Conservation (phyloP, 2,329 filamentous ascomycete genomes). For the Epichloe typhina region DNA sequence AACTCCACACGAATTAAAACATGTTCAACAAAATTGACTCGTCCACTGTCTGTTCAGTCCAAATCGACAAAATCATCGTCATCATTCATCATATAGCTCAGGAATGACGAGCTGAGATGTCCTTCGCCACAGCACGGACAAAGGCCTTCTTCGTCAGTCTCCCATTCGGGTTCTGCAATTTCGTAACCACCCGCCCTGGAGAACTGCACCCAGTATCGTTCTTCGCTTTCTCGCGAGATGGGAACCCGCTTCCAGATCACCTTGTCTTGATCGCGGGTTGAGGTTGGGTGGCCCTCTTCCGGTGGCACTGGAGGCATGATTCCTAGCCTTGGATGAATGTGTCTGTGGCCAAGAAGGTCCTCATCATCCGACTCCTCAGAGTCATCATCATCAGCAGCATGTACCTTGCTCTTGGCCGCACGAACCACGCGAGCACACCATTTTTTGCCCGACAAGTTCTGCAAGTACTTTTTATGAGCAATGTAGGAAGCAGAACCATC, state of each 20-base stretch:
- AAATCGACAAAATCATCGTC: constrained; percentile 2
- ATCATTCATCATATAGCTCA: constrained; percentile 16
- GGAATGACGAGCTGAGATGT: constrained; percentile 22
- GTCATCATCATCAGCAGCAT: constrained; percentile 13
- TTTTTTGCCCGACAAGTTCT: constrained; percentile 24
- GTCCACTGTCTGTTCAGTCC: neutral
- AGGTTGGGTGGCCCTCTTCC: constrained; percentile 30
- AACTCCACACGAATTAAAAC: neutral
- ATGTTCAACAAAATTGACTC: neutral
- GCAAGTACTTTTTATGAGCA: constrained; percentile 25
- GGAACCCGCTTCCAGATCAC: constrained; percentile 41
- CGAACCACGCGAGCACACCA: constrained; percentile 33
- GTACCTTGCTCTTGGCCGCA: constrained; percentile 24
- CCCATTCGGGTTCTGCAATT: constrained; percentile 19
- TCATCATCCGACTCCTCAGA: constrained; percentile 15
- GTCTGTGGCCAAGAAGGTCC: constrained; percentile 9
- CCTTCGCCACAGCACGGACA: constrained; percentile 28
- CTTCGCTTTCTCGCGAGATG: constrained; percentile 22
- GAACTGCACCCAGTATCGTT: constrained; percentile 37
- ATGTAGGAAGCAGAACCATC: constrained; percentile 32
- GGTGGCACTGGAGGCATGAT: constrained; percentile 26
- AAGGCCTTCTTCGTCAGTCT: constrained; percentile 22
- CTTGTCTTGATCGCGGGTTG: constrained; percentile 26
- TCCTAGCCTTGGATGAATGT: constrained; percentile 16
- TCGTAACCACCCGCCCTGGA: constrained; percentile 26